Evolutionary conservation across 371 early-diverging fungal genomes (phyloP), one percentile per base, ranked within the genome.

Genomic region (Actinomucor elegans): DNA sequence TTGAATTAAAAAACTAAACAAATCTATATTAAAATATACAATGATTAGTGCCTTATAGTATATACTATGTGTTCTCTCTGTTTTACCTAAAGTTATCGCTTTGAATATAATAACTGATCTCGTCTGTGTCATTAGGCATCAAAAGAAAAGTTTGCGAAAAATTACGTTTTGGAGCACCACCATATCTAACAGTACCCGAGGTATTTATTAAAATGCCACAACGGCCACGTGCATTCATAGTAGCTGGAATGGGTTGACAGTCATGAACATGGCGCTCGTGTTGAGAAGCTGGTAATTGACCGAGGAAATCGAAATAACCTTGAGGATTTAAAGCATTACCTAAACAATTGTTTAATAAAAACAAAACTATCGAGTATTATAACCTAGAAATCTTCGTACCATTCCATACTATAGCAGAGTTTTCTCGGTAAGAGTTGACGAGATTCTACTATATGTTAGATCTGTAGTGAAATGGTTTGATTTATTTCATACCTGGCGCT

Each of bases 321-420:
- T 59, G 61, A 21, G 73, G 73, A 26, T 74, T 61, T 44, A 72
- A 77, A 0, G 81, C 78, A 53, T 81, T 84, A 27, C 83, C 83
- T 83, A 41, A 15, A 32, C 14, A 18, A 14, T 40, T 21, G 18
- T 18, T 15, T 15, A 35, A 48, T 23, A 24, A 26, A 12, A 6
- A 23, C 4, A 23, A 23, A 8, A 14, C 2, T 10, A 26, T 41
- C 6, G 26, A 27, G 4, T 24, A 14, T 2, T 23, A 20, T 9
- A 4, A 1, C 23, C 15, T 28, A 23, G 20, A 20, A 35, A 24
- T 15, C 11, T 48, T 1, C 32, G 69, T 82, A 73, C 90, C 90
- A 66, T 89, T 89, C 88, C 88, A 89, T 23, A 89, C 66, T 24
- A 91, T 85, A 4, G 86, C 84, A 12, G 89, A 86, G 24, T 58